Evolutionary conservation across 2,329 filamentous ascomycete species (phyloP).

Genomic region (Penicillium sp.): DNA sequence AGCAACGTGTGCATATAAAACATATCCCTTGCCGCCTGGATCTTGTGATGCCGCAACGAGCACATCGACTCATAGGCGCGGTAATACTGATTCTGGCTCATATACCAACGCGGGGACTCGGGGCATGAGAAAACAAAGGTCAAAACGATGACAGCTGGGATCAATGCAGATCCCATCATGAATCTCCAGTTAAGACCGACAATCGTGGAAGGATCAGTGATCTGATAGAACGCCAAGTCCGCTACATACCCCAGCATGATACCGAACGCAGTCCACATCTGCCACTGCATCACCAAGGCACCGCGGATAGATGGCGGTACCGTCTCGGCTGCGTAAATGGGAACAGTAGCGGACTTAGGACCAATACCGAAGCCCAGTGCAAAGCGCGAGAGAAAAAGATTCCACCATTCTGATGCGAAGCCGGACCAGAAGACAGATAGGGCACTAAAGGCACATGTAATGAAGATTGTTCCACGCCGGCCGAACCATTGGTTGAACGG

Average conservation of each 20-base stretch:
- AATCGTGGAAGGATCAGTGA: conserved; percentile 53
- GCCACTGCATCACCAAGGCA: conserved; percentile 81
- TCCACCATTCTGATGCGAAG: conserved; percentile 69
- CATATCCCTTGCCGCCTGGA: conserved; percentile 47
- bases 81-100: conserved; percentile 44
- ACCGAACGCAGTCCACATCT: conserved; percentile 57
- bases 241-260: conserved; percentile 59
- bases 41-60: conserved; percentile 43
- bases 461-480: conserved; percentile 72
- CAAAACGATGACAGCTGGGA: conserved; percentile 60
- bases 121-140: conserved; percentile 65
- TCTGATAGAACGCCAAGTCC: conserved; percentile 62
- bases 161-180: conserved; percentile 68
- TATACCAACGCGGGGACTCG: conserved; percentile 51
- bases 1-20: conserved; percentile 57
- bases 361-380: conserved; percentile 77
- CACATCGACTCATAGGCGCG: conserved; percentile 46
- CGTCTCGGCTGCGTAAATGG: conserved; percentile 75
- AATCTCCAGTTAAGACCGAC: conserved; percentile 65
- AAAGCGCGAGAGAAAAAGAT: conserved; percentile 70
- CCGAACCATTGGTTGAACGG: conserved; percentile 71
- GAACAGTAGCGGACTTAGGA: conserved; percentile 71
- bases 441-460: conserved; percentile 70
- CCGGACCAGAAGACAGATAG: conserved; percentile 57
- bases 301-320: conserved; percentile 69